These are phyloP conservation scores for Kwoniella europaea DNA, from an alignment of 768 basidiomycete species.

Conservation along the genomic window DNA sequence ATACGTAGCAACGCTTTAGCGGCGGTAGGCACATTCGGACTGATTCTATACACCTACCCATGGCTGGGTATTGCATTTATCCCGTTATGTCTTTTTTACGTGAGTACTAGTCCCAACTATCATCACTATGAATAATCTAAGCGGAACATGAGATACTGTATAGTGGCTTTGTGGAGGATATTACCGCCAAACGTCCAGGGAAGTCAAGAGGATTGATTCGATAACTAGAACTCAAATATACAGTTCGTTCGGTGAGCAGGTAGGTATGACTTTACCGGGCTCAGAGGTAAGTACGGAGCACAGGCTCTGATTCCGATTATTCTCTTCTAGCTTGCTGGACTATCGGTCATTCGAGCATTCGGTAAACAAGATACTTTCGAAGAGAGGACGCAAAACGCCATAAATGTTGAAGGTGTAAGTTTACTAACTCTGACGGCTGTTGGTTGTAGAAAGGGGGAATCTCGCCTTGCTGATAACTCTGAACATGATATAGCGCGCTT, in stretches of 20 bases:
- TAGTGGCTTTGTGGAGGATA: conserved; percentile 30
- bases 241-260: conserved; percentile 43
- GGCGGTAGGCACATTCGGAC: conserved; percentile 41
- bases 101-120: conserved; percentile 5
- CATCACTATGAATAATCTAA: too few species aligned
- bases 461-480: too few species aligned
- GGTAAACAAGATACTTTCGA: conserved; percentile 31
- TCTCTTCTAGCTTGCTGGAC: conserved; percentile 31
- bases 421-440: background rate
- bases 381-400: conserved; percentile 29
- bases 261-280: too few species aligned
- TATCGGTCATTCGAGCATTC: conserved; percentile 47
- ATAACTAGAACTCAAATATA: conserved; percentile 41
- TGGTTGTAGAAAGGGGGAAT: background rate
- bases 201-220: conserved; percentile 49
- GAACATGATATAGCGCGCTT: too few species aligned
- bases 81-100: conserved; percentile 38
- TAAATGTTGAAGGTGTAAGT: conserved; percentile 42
- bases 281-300: too few species aligned
- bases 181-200: conserved; percentile 38
- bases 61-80: conserved; percentile 43
- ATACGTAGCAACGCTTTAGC: conserved; percentile 27
- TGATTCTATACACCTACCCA: conserved; percentile 49
- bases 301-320: too few species aligned
- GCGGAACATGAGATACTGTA: background rate